Percentiles rank a stretch among this genome's conserved stretches.
Evolutionary conservation across 768 basidiomycete genomes (phyloP).

Genomic region (Coprinopsis cinerea): DNA sequence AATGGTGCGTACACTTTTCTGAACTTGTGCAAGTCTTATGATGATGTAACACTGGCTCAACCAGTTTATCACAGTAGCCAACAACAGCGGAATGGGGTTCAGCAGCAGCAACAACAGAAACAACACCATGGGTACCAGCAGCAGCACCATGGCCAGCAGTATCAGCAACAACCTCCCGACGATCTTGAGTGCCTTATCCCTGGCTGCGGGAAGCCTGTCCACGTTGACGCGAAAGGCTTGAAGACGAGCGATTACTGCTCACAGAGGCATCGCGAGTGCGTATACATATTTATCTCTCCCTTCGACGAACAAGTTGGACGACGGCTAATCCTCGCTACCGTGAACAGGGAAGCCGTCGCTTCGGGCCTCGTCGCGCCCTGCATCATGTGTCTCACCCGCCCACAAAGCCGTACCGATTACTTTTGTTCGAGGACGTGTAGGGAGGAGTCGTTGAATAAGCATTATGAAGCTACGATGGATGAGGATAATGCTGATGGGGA

Average conservation of each 20-base stretch:
- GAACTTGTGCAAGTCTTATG: conserved; percentile 20
- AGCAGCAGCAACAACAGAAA: too few relatives aligned
- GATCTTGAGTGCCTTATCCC: conserved; percentile 46
- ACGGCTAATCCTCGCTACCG: background rate
- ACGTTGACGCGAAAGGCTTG: conserved; percentile 47
- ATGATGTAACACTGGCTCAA: conserved; percentile 13
- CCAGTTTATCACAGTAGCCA: conserved; percentile 17
- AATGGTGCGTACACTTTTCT: conserved; percentile 17
- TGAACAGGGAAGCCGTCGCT: conserved; percentile 49
- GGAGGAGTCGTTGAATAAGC: conserved; percentile 55
- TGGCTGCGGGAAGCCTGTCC: conserved; percentile 51
- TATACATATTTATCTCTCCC: conserved; percentile 11
- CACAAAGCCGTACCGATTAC: conserved; percentile 56
- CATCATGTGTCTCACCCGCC: conserved; percentile 58
- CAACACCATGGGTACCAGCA: too few relatives aligned
- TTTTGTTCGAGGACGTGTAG: conserved; percentile 56
- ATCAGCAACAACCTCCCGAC: conserved; percentile 26
- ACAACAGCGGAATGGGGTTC: background rate
- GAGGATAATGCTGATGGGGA: conserved; percentile 8
- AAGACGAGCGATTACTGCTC: conserved; percentile 55
- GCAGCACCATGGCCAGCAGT: too few relatives aligned
- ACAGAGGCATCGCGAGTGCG: conserved; percentile 57
- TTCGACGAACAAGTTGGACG: background rate
- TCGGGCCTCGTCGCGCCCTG: conserved; percentile 47
- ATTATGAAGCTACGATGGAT: conserved; percentile 10